These are phyloP conservation scores for Aristolochia contorta DNA, from an alignment of 164 flowering plant species.

Conservation along the genomic window DNA sequence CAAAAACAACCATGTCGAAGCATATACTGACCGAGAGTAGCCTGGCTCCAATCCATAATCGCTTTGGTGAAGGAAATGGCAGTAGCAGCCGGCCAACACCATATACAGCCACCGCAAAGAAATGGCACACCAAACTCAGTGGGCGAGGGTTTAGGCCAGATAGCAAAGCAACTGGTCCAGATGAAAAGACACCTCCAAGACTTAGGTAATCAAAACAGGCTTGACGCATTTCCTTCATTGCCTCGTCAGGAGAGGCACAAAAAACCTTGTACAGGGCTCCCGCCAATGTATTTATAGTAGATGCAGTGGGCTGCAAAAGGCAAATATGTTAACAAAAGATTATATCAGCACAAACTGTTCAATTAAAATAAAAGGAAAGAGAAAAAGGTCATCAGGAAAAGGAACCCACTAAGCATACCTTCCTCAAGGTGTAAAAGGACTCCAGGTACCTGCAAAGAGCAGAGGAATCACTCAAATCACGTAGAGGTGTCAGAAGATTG, in stretches of 20 bases:
- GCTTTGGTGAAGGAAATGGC: conserved; percentile 78
- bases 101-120: conserved; percentile 88
- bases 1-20: not conserved
- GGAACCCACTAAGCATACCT: conserved; percentile 23
- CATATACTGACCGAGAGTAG: conserved; percentile 49
- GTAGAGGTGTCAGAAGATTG: conserved; percentile 68
- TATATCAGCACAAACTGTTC: not conserved
- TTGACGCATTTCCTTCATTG: conserved; percentile 85
- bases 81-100: conserved; percentile 78
- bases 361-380: not conserved
- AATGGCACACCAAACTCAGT: conserved; percentile 73
- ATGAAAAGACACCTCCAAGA: conserved; percentile 65
- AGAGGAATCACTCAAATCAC: conserved; percentile 59
- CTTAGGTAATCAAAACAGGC: conserved; percentile 88
- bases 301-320: conserved; percentile 63
- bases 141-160: conserved; percentile 93
- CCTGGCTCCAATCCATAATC: conserved; percentile 84
- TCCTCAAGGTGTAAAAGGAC: conserved; percentile 75
- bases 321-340: not conserved
- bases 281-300: conserved; percentile 75
- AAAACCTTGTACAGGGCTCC: conserved; percentile 74
- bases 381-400: not conserved
- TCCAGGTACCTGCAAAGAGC: conserved; percentile 67
- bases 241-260: conserved; percentile 80
- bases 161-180: conserved; percentile 72